These are phyloP conservation scores for Gonium pectorale DNA, from an alignment of 139 green algal species.

Conservation along the genomic window DNA sequence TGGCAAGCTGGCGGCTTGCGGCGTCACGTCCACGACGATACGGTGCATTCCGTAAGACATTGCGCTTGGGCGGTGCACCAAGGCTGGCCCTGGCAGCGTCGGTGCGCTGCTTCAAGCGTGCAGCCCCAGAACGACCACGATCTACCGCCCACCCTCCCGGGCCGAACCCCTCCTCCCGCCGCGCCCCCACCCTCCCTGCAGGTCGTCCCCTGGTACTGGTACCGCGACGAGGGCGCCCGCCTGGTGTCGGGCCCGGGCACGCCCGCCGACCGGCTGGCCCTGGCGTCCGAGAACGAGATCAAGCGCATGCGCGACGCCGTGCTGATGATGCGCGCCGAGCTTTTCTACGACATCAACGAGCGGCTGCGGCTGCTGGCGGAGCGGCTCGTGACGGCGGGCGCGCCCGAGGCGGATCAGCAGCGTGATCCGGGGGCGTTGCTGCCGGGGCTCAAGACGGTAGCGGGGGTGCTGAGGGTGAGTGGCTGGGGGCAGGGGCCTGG, in stretches of 20 bases:
- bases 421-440: background rate
- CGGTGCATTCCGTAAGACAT: too few relatives aligned
- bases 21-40: too few relatives aligned
- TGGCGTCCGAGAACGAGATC: slow-evolving; percentile 50
- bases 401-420: slow-evolving; percentile 16
- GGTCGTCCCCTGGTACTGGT: slow-evolving; percentile 61
- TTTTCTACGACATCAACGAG: slow-evolving; percentile 55
- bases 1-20: too few relatives aligned
- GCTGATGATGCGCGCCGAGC: slow-evolving; percentile 46
- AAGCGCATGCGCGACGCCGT: slow-evolving; percentile 45
- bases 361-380: slow-evolving; percentile 12
- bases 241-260: slow-evolving; percentile 35
- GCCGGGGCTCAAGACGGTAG: slow-evolving; percentile 14
- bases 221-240: slow-evolving; percentile 53
- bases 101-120: too few relatives aligned
- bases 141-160: too few relatives aligned
- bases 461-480: slow-evolving; percentile 26
- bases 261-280: slow-evolving; percentile 9
- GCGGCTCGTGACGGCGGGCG: slow-evolving; percentile 3
- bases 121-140: too few relatives aligned
- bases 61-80: too few relatives aligned
- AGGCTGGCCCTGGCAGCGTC: too few relatives aligned
- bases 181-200: slow-evolving; percentile 18
- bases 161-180: background rate
- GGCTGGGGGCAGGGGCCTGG: too few relatives aligned